Percentiles rank a stretch among this genome's conserved stretches.
Conservation (phyloP, 768 basidiomycete genomes). For the Boletus rufocinnamomeus region DNA sequence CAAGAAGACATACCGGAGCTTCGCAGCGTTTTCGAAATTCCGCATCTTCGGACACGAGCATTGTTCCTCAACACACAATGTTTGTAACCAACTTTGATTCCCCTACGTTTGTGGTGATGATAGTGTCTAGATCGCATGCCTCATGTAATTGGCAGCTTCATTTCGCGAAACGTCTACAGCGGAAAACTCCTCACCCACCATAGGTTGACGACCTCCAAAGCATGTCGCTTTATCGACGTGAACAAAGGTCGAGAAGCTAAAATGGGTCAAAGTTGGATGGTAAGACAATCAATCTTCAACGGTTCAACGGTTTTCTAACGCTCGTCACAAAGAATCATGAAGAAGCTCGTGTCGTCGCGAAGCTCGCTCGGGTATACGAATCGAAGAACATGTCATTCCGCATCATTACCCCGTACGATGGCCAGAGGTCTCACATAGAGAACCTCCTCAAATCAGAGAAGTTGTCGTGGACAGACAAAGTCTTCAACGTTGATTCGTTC, state of each 20-base stretch:
- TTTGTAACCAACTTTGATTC: slow-evolving; percentile 34
- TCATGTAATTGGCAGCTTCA: slow-evolving; percentile 66
- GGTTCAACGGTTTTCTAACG: slow-evolving; percentile 6
- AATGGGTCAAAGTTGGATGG: slow-evolving; percentile 38
- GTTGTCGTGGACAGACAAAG: slow-evolving; percentile 61
- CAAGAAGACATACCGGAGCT: slow-evolving; percentile 67
- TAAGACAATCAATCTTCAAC: slow-evolving; percentile 12
- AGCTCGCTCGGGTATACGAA: slow-evolving; percentile 55
- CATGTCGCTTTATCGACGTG: slow-evolving; percentile 44
- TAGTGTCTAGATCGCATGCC: slow-evolving; percentile 73
- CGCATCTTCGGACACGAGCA: slow-evolving; percentile 51
- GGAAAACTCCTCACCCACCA: slow-evolving; percentile 59
- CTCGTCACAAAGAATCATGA: slow-evolving; percentile 51
- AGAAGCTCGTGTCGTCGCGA: slow-evolving; percentile 55
- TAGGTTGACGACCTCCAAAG: slow-evolving; percentile 36
- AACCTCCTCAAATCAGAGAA: slow-evolving; percentile 45
- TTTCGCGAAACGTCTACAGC: slow-evolving; percentile 66
- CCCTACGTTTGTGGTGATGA: neutral
- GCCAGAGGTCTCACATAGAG: slow-evolving; percentile 63
- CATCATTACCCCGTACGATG: slow-evolving; percentile 82
- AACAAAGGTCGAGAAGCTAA: slow-evolving; percentile 33
- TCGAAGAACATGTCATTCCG: slow-evolving; percentile 48
- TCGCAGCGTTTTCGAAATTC: slow-evolving; percentile 73
- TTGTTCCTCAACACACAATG: slow-evolving; percentile 74
- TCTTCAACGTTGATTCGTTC: slow-evolving; percentile 78